Evolutionary conservation across 139 green algal genomes (phyloP).

Genomic region (Closterium sp.): DNA sequence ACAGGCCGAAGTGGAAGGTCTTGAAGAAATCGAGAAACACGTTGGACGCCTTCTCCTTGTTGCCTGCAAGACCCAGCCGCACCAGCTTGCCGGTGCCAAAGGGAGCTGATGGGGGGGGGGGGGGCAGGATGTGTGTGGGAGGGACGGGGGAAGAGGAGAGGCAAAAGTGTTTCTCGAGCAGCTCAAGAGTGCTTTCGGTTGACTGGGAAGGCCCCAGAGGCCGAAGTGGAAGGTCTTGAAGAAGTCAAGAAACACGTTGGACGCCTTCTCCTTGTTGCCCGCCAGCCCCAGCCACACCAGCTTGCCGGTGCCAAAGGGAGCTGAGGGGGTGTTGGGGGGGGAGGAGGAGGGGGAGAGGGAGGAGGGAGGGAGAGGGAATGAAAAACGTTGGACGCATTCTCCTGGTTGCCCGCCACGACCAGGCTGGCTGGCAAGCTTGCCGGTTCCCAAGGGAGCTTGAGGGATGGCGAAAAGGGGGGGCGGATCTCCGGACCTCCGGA

Average conservation of each 20-base stretch:
- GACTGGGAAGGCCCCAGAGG: background rate
- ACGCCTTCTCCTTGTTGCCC: too few species aligned
- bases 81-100: background rate
- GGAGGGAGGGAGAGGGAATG: background rate
- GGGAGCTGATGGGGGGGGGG: background rate
- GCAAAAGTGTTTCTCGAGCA: background rate
- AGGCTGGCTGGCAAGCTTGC: too few species aligned
- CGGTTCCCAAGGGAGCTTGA: too few species aligned
- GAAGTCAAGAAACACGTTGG: conserved; percentile 3
- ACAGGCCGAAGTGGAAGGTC: conserved; percentile 1
- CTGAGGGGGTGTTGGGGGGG: background rate
- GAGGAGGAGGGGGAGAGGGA: background rate
- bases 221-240: conserved; percentile 1
- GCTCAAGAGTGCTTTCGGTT: background rate
- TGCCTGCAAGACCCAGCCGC: background rate
- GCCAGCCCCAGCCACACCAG: too few species aligned
- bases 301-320: background rate
- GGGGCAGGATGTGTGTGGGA: background rate
- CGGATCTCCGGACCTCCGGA: too few species aligned
- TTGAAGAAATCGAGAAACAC: conserved; percentile 17
- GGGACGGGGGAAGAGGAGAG: background rate
- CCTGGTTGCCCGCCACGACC: too few species aligned
- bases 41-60: conserved; percentile 7
- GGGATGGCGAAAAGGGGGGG: too few species aligned
- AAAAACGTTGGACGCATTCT: too few species aligned